A percentile compares a stretch with the other conserved stretches of the same genome.
Evolutionary conservation across 345 rosid species (phyloP).

Genomic region (Balakata baccata): DNA sequence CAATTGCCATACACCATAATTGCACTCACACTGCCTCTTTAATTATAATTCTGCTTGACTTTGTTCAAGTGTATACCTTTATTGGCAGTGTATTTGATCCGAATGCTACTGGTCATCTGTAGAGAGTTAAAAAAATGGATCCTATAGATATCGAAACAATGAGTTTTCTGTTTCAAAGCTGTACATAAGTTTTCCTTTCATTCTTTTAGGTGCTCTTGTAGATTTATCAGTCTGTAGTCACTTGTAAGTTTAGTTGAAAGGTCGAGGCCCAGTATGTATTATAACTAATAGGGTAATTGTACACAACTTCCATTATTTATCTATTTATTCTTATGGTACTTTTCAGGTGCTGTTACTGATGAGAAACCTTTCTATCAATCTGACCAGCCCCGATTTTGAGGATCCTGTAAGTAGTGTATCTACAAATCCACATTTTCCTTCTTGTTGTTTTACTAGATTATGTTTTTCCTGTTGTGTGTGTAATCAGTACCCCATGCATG

Average conservation of each 20-base stretch:
- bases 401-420: constrained; percentile 65
- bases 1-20: not conserved
- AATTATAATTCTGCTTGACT: constrained; percentile 71
- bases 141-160: constrained; percentile 90
- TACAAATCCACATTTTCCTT: constrained; percentile 5
- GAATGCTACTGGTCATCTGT: constrained; percentile 54
- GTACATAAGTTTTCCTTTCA: not conserved
- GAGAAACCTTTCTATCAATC: constrained; percentile 90
- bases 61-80: constrained; percentile 73
- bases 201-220: too few species aligned
- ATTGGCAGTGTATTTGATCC: constrained; percentile 90
- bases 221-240: not conserved
- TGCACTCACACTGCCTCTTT: constrained; percentile 3
- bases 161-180: constrained; percentile 19
- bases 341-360: constrained; percentile 73
- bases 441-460: not conserved
- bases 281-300: not conserved
- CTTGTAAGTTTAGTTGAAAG: not conserved
- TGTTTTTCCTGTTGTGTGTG: not conserved
- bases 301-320: too few species aligned
- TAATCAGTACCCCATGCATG: not conserved
- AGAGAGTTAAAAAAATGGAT: constrained; percentile 80
- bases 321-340: constrained; percentile 13
- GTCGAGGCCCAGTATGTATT: not conserved
- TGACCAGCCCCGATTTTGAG: constrained; percentile 82